A percentile compares a stretch with the other conserved stretches of the same genome.
Evolutionary conservation across 192 early-diverging fungal genomes (phyloP).

Genomic region (Coemansia sp.): DNA sequence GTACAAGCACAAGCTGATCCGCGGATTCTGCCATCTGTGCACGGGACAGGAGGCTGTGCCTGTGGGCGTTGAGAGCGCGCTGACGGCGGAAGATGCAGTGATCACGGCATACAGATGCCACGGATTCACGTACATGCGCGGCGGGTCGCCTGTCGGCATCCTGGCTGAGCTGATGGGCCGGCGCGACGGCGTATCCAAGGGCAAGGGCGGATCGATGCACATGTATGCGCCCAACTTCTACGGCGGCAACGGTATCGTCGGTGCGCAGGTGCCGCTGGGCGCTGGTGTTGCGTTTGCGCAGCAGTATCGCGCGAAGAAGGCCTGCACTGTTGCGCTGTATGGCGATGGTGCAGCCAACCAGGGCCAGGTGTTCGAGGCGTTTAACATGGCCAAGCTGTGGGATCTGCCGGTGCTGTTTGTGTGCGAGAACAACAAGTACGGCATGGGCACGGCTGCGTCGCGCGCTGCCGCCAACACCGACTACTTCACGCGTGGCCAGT

Average conservation of each 20-base stretch:
- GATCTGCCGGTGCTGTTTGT: conserved; percentile 88
- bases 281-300: conserved; percentile 89
- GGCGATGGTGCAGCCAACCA: conserved; percentile 99
- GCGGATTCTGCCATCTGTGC: conserved; percentile 98
- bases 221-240: conserved; percentile 96
- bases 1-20: conserved; percentile 96
- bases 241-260: conserved; percentile 99
- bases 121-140: conserved; percentile 92
- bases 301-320: conserved; percentile 77
- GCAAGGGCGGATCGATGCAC: conserved; percentile 99
- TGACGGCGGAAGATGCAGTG: conserved; percentile 83
- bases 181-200: conserved; percentile 79
- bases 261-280: conserved; percentile 90
- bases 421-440: conserved; percentile 99
- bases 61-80: conserved; percentile 91
- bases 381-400: conserved; percentile 99
- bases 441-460: conserved; percentile 92
- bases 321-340: conserved; percentile 89
- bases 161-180: conserved; percentile 85
- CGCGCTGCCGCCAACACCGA: conserved; percentile 91
- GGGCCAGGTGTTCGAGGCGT: conserved; percentile 98
- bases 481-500: conserved; percentile 95
- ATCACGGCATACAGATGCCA: conserved; percentile 99
- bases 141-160: conserved; percentile 63
- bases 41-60: conserved; percentile 95